Evolutionary conservation across 1,284 basidiomycete genomes (phyloP), one percentile per base, ranked within the genome.

Genomic region (Entoloma clypeatum): DNA sequence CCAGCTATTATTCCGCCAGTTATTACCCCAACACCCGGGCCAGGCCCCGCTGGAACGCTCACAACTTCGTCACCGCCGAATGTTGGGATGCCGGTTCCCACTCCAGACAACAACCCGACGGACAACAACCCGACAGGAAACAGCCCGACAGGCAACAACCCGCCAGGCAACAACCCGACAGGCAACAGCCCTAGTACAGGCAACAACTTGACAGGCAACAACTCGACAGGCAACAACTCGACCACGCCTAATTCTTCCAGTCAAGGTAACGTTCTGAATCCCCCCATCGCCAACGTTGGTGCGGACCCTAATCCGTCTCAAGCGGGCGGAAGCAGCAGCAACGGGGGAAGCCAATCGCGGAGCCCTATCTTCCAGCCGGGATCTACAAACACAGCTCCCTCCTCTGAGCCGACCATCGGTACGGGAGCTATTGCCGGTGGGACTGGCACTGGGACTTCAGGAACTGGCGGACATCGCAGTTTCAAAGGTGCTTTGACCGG

Each of bases 401-500:
- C 43, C 18, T 36, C 42, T 23, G 34, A 25, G n/a, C 44, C 49
- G 7, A 43, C 25, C 17, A 22, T 17, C 8, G 34, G 42, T 10
- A 22, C 32, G 19, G 34, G 28, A 19, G 23, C 44, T 8, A 39
- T 36, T 7, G 47, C 35, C 3, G 28, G 31, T 17, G 35, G 28
- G 23, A 13, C 51, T 9, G 28, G 18, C 36, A 36, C 32, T 29
- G 9, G 35, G 14, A 13, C 25, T 27, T 17, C 22, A 29, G 32
- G 31, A 9, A 23, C 29, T 22, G 30, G 27, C 29, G 7, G 42
- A 14, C 25, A 37, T 27, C 50, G 55, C 7, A 31, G 57, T 19
- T 57, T 60, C 3, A 35, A 35, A 2, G 63, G 60, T 18, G 56
- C 53, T n/a, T 57, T 64, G 26, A 60, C 61, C 11, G 64, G 45